These are phyloP conservation scores for Hypsizygus ulmarius DNA, from an alignment of 1,284 basidiomycete species.

Conservation along the genomic window DNA sequence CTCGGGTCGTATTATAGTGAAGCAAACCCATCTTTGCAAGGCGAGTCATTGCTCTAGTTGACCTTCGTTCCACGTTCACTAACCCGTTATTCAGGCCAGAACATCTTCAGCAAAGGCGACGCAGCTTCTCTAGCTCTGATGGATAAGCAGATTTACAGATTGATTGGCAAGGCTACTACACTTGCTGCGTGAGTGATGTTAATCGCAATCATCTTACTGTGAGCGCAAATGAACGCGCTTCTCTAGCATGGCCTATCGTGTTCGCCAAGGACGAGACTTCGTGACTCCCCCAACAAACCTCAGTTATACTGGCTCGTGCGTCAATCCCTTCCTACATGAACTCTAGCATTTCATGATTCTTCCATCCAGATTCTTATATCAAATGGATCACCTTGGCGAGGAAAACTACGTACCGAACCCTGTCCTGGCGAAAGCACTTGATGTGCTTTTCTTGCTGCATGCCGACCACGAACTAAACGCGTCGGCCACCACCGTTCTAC, in stretches of 20 bases:
- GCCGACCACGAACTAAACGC: slow-evolving; percentile 90
- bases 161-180: slow-evolving; percentile 86
- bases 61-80: neutral
- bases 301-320: slow-evolving; percentile 79
- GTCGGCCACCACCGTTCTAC: slow-evolving; percentile 78
- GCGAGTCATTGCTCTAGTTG: slow-evolving; percentile 30
- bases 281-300: slow-evolving; percentile 81
- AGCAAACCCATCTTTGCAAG: slow-evolving; percentile 77
- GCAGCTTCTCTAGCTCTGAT: slow-evolving; percentile 66
- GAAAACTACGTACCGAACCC: slow-evolving; percentile 77
- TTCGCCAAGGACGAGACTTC: slow-evolving; percentile 84
- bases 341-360: neutral
- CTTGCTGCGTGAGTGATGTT: slow-evolving; percentile 68
- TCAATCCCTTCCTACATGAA: slow-evolving; percentile 15
- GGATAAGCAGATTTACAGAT: slow-evolving; percentile 87
- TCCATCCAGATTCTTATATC: slow-evolving; percentile 71
- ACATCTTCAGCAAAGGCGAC: slow-evolving; percentile 70
- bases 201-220: slow-evolving; percentile 2
- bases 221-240: slow-evolving; percentile 1
- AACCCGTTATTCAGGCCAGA: slow-evolving; percentile 55
- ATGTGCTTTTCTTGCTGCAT: slow-evolving; percentile 82
- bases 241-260: slow-evolving; percentile 80
- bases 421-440: slow-evolving; percentile 79
- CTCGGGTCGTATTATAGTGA: slow-evolving; percentile 83
- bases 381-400: slow-evolving; percentile 79